Base-by-base conservation (phyloP, 768 basidiomycete genomes). In the Pulveroboletus sp. region DNA sequence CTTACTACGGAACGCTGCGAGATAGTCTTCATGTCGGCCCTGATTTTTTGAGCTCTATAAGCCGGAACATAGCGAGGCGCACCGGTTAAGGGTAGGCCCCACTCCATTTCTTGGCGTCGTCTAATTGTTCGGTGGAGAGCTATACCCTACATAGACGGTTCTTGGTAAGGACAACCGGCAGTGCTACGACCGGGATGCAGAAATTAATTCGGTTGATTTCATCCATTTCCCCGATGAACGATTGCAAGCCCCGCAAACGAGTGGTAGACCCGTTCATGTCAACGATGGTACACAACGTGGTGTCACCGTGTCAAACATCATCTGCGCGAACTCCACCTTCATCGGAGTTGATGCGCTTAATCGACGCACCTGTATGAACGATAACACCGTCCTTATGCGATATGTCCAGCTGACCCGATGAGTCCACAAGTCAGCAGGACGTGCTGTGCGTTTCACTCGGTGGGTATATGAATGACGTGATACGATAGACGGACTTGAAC, bases 1-100 rank as follows among this genome's bases (percentile, higher is more conserved):
- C 35, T 30, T 67, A 67, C 57, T 56, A 60, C 61, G 60, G 68
- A 61, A 50, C 47, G 17, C 43, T 53, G 53, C 27, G 5, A 28
- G 68, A 66, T 46, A 64, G 56, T 14, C 47, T 69, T 51, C 68
- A 69, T 55, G 80, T 78, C 54, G 76, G 72, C 58, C 47, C 80
- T 28, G 64, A 66, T 27, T 76, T 21, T 33, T 82, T 47, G 50
- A 60, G n/a, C 76, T 73, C 72, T 73, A 76, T 62, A 77, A 81
- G 51, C 76, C 78, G 17, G 78, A 79, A 63, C 65, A 76, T 50
- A 73, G 71, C 21, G 62, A 75, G 43, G 75, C 76, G 1, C 64
- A 76, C 44, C 68, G 69, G 52, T 72, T 62, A 17, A 76, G 81
- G 45, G 73, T 73, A 27, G 62, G 56, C 61, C 55, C 27, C 58